phyloP scores from a whole-genome alignment of 371 early-diverging fungal genomes.

The Syncephalis plumigaleata region DNA sequence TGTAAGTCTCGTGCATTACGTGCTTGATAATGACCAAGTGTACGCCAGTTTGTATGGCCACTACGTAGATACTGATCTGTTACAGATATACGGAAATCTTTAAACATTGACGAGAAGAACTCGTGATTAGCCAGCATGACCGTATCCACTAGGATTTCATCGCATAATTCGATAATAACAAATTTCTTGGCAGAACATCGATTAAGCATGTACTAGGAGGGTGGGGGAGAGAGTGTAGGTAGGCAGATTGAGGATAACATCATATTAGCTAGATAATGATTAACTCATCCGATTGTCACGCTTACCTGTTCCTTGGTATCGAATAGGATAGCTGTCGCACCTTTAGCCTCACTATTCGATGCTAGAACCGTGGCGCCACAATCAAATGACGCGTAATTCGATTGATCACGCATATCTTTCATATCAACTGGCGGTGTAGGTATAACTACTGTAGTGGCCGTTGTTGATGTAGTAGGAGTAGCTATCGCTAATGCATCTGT shows the following conservation, averaged over 20 bases:
- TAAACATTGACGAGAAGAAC: constrained; percentile 89
- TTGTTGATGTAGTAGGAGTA: too few relatives aligned
- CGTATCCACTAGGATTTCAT: constrained; percentile 80
- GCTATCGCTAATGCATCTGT: too few relatives aligned
- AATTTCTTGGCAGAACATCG: constrained; percentile 63
- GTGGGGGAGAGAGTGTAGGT: too few relatives aligned
- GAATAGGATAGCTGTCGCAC: constrained; percentile 63
- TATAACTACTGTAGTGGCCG: too few relatives aligned
- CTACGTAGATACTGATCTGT: constrained; percentile 70
- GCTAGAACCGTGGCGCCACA: constrained; percentile 83
- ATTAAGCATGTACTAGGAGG: constrained; percentile 72
- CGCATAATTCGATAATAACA: constrained; percentile 84
- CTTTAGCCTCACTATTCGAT: constrained; percentile 69
- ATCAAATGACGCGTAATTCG: constrained; percentile 84
- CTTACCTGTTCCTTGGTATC: constrained; percentile 58
- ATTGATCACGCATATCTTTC: constrained; percentile 27
- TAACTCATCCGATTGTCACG: too few relatives aligned
- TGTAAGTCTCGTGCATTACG: constrained; percentile 72
- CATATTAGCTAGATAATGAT: too few relatives aligned
- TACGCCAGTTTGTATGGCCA: constrained; percentile 47
- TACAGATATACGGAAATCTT: constrained; percentile 63
- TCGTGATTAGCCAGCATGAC: constrained; percentile 87
- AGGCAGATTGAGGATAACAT: too few relatives aligned
- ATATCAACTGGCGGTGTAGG: neutral
- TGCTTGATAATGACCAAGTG: constrained; percentile 67